Conservation (phyloP, 345 rosid species). For the Garcia nutans region DNA sequence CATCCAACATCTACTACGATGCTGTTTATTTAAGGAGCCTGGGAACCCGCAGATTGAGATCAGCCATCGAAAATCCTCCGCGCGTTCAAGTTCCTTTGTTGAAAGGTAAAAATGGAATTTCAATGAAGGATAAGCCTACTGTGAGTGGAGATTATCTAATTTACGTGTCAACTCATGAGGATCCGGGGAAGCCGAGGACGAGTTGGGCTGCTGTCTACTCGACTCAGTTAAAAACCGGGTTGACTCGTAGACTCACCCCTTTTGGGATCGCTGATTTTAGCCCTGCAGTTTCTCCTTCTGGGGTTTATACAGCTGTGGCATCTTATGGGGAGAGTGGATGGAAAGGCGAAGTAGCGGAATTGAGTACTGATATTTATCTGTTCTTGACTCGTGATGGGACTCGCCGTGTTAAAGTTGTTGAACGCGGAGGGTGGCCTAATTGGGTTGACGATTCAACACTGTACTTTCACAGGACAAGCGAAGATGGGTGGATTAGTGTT, state of each 20-base stretch:
- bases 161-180: slow-evolving; percentile 81
- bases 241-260: slow-evolving; percentile 70
- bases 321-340: slow-evolving; percentile 70
- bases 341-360: slow-evolving; percentile 74
- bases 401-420: slow-evolving; percentile 64
- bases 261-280: slow-evolving; percentile 67
- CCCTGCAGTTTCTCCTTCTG: slow-evolving; percentile 84
- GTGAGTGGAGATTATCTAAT: slow-evolving; percentile 52
- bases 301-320: slow-evolving; percentile 68
- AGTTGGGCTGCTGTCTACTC: slow-evolving; percentile 86
- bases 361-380: slow-evolving; percentile 66
- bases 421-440: slow-evolving; percentile 90
- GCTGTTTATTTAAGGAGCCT: slow-evolving; percentile 25
- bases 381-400: slow-evolving; percentile 77
- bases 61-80: slow-evolving; percentile 39
- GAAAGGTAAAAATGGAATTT: slow-evolving; percentile 40
- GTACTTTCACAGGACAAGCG: slow-evolving; percentile 68
- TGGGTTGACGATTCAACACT: slow-evolving; percentile 79
- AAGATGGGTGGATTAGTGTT: slow-evolving; percentile 71
- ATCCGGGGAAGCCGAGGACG: slow-evolving; percentile 57
- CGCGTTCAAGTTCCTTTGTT: slow-evolving; percentile 58
- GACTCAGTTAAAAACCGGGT: slow-evolving; percentile 53
- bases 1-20: slow-evolving; percentile 62
- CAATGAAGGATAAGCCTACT: slow-evolving; percentile 73
- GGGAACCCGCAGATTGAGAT: slow-evolving; percentile 26